These are phyloP conservation scores for Fusarium circinatum DNA, from an alignment of 2,329 filamentous ascomycete genomes.

Conservation along the genomic window DNA sequence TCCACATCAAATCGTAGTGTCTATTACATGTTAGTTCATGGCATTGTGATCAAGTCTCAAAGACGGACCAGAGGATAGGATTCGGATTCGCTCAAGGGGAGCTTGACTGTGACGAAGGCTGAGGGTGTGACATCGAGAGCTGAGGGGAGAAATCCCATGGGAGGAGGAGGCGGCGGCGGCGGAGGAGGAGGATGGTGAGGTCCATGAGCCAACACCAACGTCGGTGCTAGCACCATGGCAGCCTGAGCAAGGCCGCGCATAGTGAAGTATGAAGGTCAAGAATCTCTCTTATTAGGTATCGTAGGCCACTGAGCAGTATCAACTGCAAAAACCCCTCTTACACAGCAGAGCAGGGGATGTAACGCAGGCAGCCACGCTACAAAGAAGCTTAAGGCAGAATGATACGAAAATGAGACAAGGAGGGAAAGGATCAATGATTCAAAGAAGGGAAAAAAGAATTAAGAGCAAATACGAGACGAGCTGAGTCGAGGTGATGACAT, in stretches of 20 bases:
- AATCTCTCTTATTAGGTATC: neutral
- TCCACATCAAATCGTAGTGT: conserved; percentile 57
- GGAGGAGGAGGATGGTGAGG: conserved; percentile 23
- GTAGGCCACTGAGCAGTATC: neutral
- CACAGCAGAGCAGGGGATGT: neutral
- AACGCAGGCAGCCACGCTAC: conserved; percentile 11
- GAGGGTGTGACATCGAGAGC: conserved; percentile 34
- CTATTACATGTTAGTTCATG: conserved; percentile 35
- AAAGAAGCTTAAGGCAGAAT: conserved; percentile 20
- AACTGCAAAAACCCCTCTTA: conserved; percentile 7
- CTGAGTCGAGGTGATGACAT: conserved; percentile 2
- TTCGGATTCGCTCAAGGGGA: conserved; percentile 24
- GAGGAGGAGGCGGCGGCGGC: conserved; percentile 24
- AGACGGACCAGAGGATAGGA: conserved; percentile 40
- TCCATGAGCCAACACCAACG: conserved; percentile 37
- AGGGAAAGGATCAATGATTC: neutral
- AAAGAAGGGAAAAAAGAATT: conserved; percentile 10
- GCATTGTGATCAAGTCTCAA: neutral
- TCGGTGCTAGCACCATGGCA: conserved; percentile 42
- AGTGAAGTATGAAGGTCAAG: conserved; percentile 10
- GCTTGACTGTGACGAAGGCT: conserved; percentile 35
- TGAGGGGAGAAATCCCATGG: conserved; percentile 27
- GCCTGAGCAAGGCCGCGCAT: conserved; percentile 47
- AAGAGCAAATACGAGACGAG: conserved; percentile 1
- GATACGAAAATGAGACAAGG: conserved; percentile 18